Evolutionary conservation across 805 yeast species (phyloP), one percentile per base, ranked within the genome.

Genomic region (Cyberlindnera samutprakarnensis): DNA sequence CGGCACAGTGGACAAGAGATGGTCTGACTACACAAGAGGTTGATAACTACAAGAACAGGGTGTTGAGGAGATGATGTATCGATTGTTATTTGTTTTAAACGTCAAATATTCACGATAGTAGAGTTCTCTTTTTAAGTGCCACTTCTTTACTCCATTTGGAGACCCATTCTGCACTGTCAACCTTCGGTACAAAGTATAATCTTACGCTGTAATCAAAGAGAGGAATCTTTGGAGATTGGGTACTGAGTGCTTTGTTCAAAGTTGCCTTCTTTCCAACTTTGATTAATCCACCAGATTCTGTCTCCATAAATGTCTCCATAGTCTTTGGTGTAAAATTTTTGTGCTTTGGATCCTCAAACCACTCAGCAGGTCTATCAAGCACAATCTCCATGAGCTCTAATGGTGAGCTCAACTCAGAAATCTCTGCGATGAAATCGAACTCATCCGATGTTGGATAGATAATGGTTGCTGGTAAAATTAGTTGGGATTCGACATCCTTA

Each of bases 401-500:
- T 1, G 90, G 75, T 0, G 90, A 70, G 2, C 78, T 65, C 23
- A 77, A 57, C 55, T 87, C 96, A 37, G 90, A 74, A 6, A 81
- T 70, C 38, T 77, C 78, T 2, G 77, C 82, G 24, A 90, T 63
- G 45, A 78, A 78, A 54, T 90, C 96, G 44, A 86, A 83, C 53
- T 85, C 92, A 53, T 81, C 80, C 4, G 73, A 74, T 2, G 87
- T 71, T 15, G 97, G 96, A 46, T 86, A 90, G 36, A 88, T 56
- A 4, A 85, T 62, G 62, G 80, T 64, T 0, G 88, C 81, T 0
- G 96, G 95, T 44, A 86, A 68, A n/a, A 81, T 67, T 28, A 90
- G 59, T 48, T 83, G 88, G 0, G 95, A 78, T 45, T 81, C 86
- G 41, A 64, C 68, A 57, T 84, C 92, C 25, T 62, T 47, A 12